Base-by-base conservation (phyloP, 306 rosid genomes). In the Glycine latifolia region DNA sequence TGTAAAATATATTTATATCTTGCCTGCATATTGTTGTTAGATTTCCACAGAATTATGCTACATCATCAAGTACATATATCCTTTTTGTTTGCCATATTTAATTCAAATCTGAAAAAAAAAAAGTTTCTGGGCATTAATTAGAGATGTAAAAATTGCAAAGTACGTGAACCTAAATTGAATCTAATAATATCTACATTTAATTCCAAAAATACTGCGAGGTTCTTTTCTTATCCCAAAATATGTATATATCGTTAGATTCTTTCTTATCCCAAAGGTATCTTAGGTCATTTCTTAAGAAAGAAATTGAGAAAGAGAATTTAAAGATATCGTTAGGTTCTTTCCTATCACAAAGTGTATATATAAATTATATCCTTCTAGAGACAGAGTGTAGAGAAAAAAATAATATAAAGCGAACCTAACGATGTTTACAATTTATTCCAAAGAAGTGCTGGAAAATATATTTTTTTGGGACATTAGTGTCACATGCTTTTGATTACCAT, bases 141-240 rank as follows among this genome's bases (percentile, higher is more conserved):
- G 67, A 60, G 39, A 10, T 10, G 61, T 55, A 15, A 43, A 54
- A 54, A n/a, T n/a, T 54, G 59, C 9, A 54, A 14, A 54, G 8
- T n/a, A n/a, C n/a, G n/a, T 54, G 41, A 20, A 60, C 41, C 14
- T 17, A 31, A 61, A 10, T 10, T 60, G 41, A 60, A 60, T 26
- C n/a, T 20, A 60, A 10, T 8, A 10, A 26, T 26, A 26, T 26
- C 31, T 26, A 26, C 31, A 26, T 26, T 26, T 26, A 31, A 62
- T 26, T 61, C 31, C 31, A 5, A 26, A 58, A 16, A 61, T 26
- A 61, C 31, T n/a, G 7, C 31, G 11, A 11, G 44, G 44, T 31
- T 62, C 68, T 62, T 31, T 26, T 62, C 41, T 14, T 62, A 62
- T 62, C 68, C 44, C 46, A 33, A 11, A 31, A 61, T 61, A 61